A percentile compares a stretch with the other conserved stretches of the same genome.
These are phyloP conservation scores for Teratosphaeria destructans DNA, from an alignment of 2,329 filamentous ascomycete species.

Conservation along the genomic window DNA sequence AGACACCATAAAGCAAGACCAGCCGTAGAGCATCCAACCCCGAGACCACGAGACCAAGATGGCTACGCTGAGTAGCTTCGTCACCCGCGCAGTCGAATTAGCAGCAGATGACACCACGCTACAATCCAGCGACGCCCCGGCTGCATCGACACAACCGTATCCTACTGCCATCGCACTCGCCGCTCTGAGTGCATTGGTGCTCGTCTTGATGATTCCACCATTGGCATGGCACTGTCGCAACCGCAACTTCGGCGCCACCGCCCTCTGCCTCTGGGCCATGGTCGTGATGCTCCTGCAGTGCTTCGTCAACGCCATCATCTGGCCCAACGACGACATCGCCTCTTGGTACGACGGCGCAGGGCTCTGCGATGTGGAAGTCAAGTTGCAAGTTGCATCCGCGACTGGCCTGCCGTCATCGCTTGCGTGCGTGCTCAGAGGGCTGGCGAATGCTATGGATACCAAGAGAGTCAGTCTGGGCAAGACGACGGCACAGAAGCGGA, in stretches of 20 bases:
- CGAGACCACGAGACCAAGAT: not conserved
- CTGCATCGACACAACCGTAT: conserved; percentile 12
- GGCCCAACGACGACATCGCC: conserved; percentile 47
- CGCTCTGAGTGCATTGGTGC: conserved; percentile 38
- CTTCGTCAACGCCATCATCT: conserved; percentile 54
- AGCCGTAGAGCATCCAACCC: not conserved
- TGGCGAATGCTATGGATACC: conserved; percentile 52
- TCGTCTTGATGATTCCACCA: conserved; percentile 46
- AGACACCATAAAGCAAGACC: not conserved
- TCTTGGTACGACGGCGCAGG: conserved; percentile 49
- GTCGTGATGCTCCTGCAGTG: conserved; percentile 45
- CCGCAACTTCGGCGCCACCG: conserved; percentile 49
- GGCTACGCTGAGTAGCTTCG: conserved; percentile 1
- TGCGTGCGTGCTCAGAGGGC: conserved; percentile 48
- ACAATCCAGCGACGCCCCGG: not conserved
- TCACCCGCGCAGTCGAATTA: not conserved
- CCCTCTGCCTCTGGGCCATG: conserved; percentile 46
- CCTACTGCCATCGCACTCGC: conserved; percentile 35
- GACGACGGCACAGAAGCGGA: conserved; percentile 37
- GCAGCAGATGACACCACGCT: not conserved
- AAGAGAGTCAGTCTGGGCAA: conserved; percentile 43
- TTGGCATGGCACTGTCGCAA: conserved; percentile 51
- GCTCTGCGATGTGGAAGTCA: conserved; percentile 56
- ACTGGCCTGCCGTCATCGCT: conserved; percentile 44
- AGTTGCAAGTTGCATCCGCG: conserved; percentile 44